A percentile compares a stretch with the other conserved stretches of the same genome.
Conservation (phyloP, 106 monocot species). For the Ottelia alismoides region DNA sequence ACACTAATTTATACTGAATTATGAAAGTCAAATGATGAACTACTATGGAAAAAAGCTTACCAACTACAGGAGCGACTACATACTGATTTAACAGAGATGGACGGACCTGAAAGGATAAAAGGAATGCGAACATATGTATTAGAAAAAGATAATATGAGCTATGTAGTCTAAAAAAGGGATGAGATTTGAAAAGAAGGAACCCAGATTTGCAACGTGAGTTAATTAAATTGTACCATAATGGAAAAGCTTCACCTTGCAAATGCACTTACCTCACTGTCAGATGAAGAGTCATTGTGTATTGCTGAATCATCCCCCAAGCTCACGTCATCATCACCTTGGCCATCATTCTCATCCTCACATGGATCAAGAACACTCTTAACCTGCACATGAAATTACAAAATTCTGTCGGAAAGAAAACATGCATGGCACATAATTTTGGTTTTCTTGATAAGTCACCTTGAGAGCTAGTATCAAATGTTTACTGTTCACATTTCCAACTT, state of each 20-base stretch:
- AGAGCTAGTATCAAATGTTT: constrained; percentile 82
- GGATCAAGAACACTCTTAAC: constrained; percentile 98
- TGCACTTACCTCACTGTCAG: constrained; percentile 68
- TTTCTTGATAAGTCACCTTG: constrained; percentile 45
- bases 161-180: background rate
- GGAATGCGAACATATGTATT: background rate
- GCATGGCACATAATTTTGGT: background rate
- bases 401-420: background rate
- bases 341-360: constrained; percentile 88
- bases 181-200: background rate
- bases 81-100: constrained; percentile 51
- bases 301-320: constrained; percentile 54
- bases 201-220: background rate
- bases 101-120: constrained; percentile 7
- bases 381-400: constrained; percentile 22
- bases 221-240: too few relatives aligned
- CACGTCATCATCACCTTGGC: constrained; percentile 36
- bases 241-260: too few relatives aligned
- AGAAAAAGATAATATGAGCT: background rate
- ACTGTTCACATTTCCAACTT: constrained; percentile 96
- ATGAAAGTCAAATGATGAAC: background rate
- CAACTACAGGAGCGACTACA: constrained; percentile 60
- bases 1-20: background rate
- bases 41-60: background rate
- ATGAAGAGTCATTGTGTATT: constrained; percentile 44